Base-by-base conservation (phyloP, 192 early-diverging fungal genomes). In the Coemansia sp. region DNA sequence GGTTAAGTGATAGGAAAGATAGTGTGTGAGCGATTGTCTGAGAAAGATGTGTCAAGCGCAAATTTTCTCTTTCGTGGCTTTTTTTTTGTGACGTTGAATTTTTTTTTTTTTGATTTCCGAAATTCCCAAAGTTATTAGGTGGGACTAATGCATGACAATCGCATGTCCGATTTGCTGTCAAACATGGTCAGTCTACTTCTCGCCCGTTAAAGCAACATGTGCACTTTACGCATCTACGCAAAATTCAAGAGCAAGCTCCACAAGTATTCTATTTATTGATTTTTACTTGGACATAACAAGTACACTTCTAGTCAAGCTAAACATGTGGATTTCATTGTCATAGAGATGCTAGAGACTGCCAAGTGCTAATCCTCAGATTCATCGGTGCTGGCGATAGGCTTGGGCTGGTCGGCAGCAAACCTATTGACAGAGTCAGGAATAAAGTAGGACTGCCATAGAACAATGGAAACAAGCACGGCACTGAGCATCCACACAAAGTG, bases 401-500 rank as follows among this genome's bases (percentile, higher is more conserved):
- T 60, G 12, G 57, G 57, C 5, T 60, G 47, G 38, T 67, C 73
- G 2, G 79, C 67, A 0, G 71, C 72, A 69, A 78, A 78, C 5
- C 61, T 49, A 2, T 82, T 78, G 33, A 82, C 75, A 7, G 80
- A 74, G 16, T 64, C 50, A 1, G 80, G 80, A 24, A 82, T 61
- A 29, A 13, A 36, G 4, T 31, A 36, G 11, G 75, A 65, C 63
- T 72, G 18, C 22, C 60, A 20, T 57, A 57, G 52, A 9, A 76
- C 43, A 15, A 69, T 18, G 0, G 38, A 24, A n/a, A 74, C 49
- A 1, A 74, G 12, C 33, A 36, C 0, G 5, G 68, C 72, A 29
- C 72, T 70, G 3, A 82, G n/a, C 20, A 72, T 50, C 80, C 80
- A 83, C 11, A 78, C 65, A 7, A 83, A 36, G n/a, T 79, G 81